Evolutionary conservation across 139 green algal genomes (phyloP), one percentile per base, ranked within the genome.

Genomic region (Chlorella sp.): DNA sequence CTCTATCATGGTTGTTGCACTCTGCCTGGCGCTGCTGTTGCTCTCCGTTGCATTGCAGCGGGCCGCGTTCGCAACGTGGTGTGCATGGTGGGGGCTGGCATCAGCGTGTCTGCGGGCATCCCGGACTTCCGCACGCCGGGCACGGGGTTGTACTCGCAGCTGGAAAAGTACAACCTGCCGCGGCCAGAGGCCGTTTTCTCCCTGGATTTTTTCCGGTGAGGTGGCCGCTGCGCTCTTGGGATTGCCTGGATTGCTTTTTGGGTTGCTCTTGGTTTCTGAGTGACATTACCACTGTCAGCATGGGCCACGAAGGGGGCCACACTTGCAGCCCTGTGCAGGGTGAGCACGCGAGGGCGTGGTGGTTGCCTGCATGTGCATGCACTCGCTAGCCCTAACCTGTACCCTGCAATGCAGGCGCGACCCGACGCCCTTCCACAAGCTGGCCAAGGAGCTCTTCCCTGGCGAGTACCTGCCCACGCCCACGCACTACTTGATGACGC

Each of bases 401-500:
- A n/a, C n/a, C n/a, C n/a, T n/a, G n/a, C n/a, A n/a, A 55, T 55
- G 42, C 42, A 55, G 42, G 42, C 10, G 17, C 42, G 10, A 55
- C 17, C 42, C 42, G 10, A 17, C 10, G 42, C 42, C 42, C 17
- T 55, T 55, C 42, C 42, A 55, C 42, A 10, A 55, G 42, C 42
- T 55, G 26, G 23, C 66, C 49, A 76, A 86, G 78, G 86, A 93
- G 69, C 73, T 95, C 23, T 87, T 86, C 30, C 89, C 89, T 2
- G 89, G 86, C 30, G 85, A 77, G 49, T 92, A 84, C 77, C 36
- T 66, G 32, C 89, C 90, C 27, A 95, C 90, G 2, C 79, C 78
- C 3, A 80, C 85, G 14, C 90, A 95, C 73, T 80, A 85, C 60
- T 94, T 95, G 78, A 85, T 94, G 24, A 71, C 72, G n/a, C 78